Evolutionary conservation across 2,329 filamentous ascomycete species (phyloP), one percentile per base, ranked within the genome.

Genomic region (Ophiocordyceps camponoti-saundersi): DNA sequence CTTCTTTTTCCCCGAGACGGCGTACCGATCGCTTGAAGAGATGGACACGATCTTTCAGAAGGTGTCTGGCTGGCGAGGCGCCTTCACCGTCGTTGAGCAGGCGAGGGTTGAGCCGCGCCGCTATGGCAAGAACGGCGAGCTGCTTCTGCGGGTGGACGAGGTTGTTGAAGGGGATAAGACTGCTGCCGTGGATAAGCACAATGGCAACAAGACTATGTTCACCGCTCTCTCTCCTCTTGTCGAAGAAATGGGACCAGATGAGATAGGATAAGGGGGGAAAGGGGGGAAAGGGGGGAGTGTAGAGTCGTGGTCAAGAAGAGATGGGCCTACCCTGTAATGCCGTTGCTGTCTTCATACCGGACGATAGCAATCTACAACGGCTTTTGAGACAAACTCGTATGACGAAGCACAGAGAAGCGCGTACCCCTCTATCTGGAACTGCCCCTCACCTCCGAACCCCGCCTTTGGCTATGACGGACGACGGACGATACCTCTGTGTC

Each of bases 41-140:
- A 81, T 82, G 72, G 78, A 82, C 53, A 63, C 61, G 53, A 79
- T 81, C 55, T 80, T 80, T 62, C 69, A 72, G 52, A 75, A 77
- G 55, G 71, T 72, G 1, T 62, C 63, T 21, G 72, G 73, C 3
- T 55, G 58, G 46, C 50, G 51, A 21, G 64, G 58, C 23, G 61
- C 59, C 18, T 57, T 67, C 13, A 51, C 54, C 16, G 59, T 68
- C 6, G 60, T 68, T 26, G 55, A 61, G 18, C 58, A 62, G 40
- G 65, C 65, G 39, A 52, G 53, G 42, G 56, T 70, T 7, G 73
- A 77, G 59, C 75, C 76, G 1, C 65, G 64, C 6, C 67, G 72
- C 36, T 79, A 78, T 53, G 75, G 73, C 49, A 75, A 73, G 65
- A 67, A 78, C 48, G 76, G 76, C 51, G 72, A 78, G 58, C 57